Conservation (phyloP, 2,329 filamentous ascomycete genomes). For the Pseudogymnoascus sp. region DNA sequence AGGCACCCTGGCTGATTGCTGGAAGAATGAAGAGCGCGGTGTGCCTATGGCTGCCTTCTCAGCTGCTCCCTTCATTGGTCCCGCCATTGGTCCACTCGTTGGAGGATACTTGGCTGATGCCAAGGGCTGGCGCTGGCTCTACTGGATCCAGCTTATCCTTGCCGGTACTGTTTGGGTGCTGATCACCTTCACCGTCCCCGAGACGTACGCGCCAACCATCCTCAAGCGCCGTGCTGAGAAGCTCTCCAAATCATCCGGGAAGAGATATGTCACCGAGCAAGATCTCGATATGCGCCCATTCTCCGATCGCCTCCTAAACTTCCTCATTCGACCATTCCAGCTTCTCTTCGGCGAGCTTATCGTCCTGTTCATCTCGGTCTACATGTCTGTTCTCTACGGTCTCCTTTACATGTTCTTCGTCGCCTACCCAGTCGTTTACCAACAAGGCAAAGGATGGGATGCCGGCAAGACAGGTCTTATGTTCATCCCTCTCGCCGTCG, state of each 20-base stretch:
- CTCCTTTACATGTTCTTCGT: conserved; percentile 32
- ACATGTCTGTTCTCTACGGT: conserved; percentile 77
- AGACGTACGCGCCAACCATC: conserved; percentile 78
- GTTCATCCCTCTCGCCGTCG: conserved; percentile 77
- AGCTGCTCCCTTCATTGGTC: conserved; percentile 74
- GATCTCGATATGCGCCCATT: conserved; percentile 68
- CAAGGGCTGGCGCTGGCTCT: conserved; percentile 72
- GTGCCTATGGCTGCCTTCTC: conserved; percentile 82
- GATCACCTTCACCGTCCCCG: conserved; percentile 81
- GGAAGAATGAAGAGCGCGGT: conserved; percentile 73
- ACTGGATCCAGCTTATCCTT: conserved; percentile 79
- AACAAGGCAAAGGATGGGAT: conserved; percentile 66
- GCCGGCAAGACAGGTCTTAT: conserved; percentile 70
- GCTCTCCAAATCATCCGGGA: conserved; percentile 59
- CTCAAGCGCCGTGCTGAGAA: conserved; percentile 62
- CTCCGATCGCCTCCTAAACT: conserved; percentile 59
- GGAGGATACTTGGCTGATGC: conserved; percentile 68
- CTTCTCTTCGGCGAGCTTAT: conserved; percentile 78
- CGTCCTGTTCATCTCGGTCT: conserved; percentile 72
- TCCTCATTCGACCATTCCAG: conserved; percentile 76
- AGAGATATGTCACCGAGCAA: conserved; percentile 63
- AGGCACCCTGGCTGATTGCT: conserved; percentile 75
- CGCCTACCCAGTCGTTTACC: conserved; percentile 56
- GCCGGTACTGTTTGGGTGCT: conserved; percentile 60
- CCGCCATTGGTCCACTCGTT: conserved; percentile 65